Conservation (phyloP, 345 rosid genomes). For the Hibiscus trionum region DNA sequence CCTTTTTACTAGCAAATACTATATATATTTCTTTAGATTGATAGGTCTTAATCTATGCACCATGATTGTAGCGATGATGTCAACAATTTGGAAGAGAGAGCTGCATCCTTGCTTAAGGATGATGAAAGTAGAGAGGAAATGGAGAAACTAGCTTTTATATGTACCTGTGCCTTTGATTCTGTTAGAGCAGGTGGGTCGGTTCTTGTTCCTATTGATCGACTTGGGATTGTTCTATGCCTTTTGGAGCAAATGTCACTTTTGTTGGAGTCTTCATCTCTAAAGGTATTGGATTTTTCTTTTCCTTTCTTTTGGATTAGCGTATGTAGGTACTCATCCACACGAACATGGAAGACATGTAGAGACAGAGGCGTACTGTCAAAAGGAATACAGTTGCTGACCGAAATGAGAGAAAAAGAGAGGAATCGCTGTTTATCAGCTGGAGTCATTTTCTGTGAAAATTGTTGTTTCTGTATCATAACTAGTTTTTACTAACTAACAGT, state of each 20-base stretch:
- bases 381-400: background rate
- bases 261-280: conserved; percentile 42
- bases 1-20: background rate
- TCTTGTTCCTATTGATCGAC: conserved; percentile 45
- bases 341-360: background rate
- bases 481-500: background rate
- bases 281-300: conserved; percentile 26
- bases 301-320: conserved; percentile 2
- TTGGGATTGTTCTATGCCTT: conserved; percentile 57
- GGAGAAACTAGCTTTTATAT: conserved; percentile 62
- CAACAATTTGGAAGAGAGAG: conserved; percentile 25
- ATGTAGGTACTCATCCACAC: background rate
- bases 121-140: conserved; percentile 50
- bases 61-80: conserved; percentile 22
- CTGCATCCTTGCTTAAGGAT: conserved; percentile 27
- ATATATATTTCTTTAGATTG: conserved; percentile 3
- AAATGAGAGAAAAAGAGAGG: background rate
- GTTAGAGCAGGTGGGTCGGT: conserved; percentile 76
- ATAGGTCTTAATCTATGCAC: conserved; percentile 3
- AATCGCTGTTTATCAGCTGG: background rate
- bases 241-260: conserved; percentile 49
- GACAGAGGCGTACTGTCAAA: background rate
- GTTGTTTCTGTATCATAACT: background rate
- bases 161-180: conserved; percentile 51
- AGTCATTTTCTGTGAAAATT: background rate